Evolutionary conservation across 1,284 basidiomycete genomes (phyloP).

Genomic region (Leccinum angustisporum): DNA sequence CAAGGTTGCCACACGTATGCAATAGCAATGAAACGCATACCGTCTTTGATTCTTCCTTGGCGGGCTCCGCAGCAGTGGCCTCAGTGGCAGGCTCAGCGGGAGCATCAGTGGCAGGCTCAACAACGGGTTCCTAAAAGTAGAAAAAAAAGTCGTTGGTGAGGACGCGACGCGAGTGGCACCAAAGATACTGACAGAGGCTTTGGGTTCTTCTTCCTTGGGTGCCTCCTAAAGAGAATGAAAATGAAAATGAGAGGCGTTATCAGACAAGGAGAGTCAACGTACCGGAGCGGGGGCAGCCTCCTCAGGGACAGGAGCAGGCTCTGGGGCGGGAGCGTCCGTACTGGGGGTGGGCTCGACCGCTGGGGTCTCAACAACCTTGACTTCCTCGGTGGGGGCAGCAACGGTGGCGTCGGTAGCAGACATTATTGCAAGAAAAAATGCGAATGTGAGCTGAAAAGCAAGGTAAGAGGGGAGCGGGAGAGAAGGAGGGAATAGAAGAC

Average conservation of each 20-base stretch:
- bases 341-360: conserved; percentile 38
- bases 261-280: conserved; percentile 6
- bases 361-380: conserved; percentile 46
- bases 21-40: conserved; percentile 35
- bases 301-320: conserved; percentile 36
- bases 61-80: conserved; percentile 37
- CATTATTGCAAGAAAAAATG: conserved; percentile 65
- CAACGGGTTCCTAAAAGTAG: not conserved
- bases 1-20: not conserved
- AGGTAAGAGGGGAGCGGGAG: conserved; percentile 16
- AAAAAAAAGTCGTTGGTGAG: not conserved
- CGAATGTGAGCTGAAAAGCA: conserved; percentile 45
- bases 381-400: conserved; percentile 52
- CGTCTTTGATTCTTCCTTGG: conserved; percentile 62
- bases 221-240: conserved; percentile 40
- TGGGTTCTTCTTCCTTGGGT: conserved; percentile 49
- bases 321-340: conserved; percentile 36
- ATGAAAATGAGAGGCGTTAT: conserved; percentile 1
- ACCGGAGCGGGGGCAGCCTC: conserved; percentile 29
- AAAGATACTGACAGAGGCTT: conserved; percentile 39
- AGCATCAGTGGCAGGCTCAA: conserved; percentile 35
- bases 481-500: conserved; percentile 23
- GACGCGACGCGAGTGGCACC: not conserved
- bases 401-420: conserved; percentile 64
- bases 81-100: conserved; percentile 40